These are phyloP conservation scores for Podospora didyma DNA, from an alignment of 495 filamentous ascomycete species.

Conservation along the genomic window DNA sequence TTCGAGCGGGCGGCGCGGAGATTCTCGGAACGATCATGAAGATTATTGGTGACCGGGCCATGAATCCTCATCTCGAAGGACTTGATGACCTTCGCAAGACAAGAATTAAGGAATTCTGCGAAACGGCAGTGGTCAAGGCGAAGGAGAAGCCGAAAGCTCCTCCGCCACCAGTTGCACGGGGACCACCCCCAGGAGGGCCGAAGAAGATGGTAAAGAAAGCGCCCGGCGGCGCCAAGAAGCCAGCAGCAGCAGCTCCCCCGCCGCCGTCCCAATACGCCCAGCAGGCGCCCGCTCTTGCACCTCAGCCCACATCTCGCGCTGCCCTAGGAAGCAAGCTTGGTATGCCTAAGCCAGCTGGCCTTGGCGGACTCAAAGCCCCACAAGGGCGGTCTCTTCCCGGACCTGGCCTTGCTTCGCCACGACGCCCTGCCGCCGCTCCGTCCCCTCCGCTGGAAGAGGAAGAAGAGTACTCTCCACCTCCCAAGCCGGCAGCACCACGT, in stretches of 20 bases:
- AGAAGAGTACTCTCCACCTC: constrained; percentile 53
- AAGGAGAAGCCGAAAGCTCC: constrained; percentile 91
- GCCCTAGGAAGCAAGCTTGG: constrained; percentile 59
- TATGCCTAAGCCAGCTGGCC: constrained; percentile 61
- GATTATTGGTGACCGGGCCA: constrained; percentile 95
- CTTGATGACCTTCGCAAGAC: constrained; percentile 93
- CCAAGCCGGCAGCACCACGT: constrained; percentile 51
- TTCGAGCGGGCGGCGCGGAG: constrained; percentile 85
- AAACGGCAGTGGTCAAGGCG: constrained; percentile 89
- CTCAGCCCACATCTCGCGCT: constrained; percentile 57
- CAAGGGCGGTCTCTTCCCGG: constrained; percentile 57
- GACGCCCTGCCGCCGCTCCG: constrained; percentile 55
- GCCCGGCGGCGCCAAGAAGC: constrained; percentile 40
- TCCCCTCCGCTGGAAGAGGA: constrained; percentile 49
- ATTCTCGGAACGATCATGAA: constrained; percentile 95
- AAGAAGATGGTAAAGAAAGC: constrained; percentile 45
- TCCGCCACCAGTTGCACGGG: constrained; percentile 57
- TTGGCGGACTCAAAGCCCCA: constrained; percentile 66
- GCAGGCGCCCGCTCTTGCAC: constrained; percentile 43
- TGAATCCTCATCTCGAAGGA: constrained; percentile 91
- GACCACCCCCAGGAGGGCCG: constrained; percentile 50
- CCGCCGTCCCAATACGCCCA: constrained; percentile 34
- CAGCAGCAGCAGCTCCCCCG: constrained; percentile 42
- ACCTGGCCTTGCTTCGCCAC: constrained; percentile 58
- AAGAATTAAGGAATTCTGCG: constrained; percentile 94